A percentile compares a stretch with the other conserved stretches of the same genome.
Conservation (phyloP, 2,329 filamentous ascomycete species). For the Blastomyces gilchristii region DNA sequence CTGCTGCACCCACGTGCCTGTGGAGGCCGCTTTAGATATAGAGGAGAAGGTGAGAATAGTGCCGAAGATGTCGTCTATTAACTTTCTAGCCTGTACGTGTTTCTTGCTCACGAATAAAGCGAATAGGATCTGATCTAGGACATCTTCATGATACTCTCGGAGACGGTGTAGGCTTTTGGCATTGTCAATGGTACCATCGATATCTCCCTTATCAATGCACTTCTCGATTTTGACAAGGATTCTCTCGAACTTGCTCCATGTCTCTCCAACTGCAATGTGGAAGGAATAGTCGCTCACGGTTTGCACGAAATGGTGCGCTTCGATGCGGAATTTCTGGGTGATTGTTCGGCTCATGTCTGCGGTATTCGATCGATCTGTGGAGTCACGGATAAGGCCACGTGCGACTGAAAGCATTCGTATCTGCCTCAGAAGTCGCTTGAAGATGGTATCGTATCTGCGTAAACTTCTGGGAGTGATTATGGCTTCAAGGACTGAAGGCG, state of each 20-base stretch:
- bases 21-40: slow-evolving; percentile 22
- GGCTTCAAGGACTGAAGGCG: slow-evolving; percentile 58
- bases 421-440: slow-evolving; percentile 66
- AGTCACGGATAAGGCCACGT: slow-evolving; percentile 53
- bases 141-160: slow-evolving; percentile 58
- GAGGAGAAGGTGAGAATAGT: slow-evolving; percentile 59
- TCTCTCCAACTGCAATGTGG: slow-evolving; percentile 60
- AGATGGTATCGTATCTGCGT: slow-evolving; percentile 74
- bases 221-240: slow-evolving; percentile 56
- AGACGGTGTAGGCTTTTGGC: slow-evolving; percentile 56
- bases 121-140: slow-evolving; percentile 65
- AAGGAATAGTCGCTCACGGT: slow-evolving; percentile 68
- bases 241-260: slow-evolving; percentile 61
- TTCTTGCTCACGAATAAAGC: slow-evolving; percentile 62
- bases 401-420: slow-evolving; percentile 69
- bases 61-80: slow-evolving; percentile 68
- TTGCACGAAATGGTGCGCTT: slow-evolving; percentile 70
- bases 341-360: slow-evolving; percentile 29
- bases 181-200: slow-evolving; percentile 38
- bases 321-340: slow-evolving; percentile 55
- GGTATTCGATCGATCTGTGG: slow-evolving; percentile 29
- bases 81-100: slow-evolving; percentile 59
- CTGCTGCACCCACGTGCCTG: neutral
- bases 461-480: slow-evolving; percentile 63
- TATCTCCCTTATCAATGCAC: slow-evolving; percentile 42